Base-by-base conservation (phyloP, 805 yeast genomes). In the Lipomyces kockii region DNA sequence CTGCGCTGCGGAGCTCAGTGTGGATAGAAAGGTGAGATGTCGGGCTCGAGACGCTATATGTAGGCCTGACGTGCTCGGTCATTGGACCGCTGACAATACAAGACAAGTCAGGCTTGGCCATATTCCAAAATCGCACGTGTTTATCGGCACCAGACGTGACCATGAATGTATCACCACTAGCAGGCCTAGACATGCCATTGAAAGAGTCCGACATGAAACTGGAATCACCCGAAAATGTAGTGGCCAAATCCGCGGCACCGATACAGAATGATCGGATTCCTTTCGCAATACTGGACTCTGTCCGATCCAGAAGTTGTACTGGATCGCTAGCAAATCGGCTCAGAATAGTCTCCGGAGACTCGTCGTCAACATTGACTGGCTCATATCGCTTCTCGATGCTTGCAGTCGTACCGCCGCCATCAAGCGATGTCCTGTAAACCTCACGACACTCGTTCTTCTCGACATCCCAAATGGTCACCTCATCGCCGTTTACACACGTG, bases 391-490 rank as follows among this genome's bases (percentile, higher is more conserved):
- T 20, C 17, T 57, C 70, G 7, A 61, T 60, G 0, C 60, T 65
- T 61, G 61, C 65, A 3, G 64, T 55, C 3, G 64, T 53, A 6
- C 71, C 60, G 22, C 51, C 62, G 2, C 43, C 35, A 7, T 63
- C 62, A 14, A 29, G 25, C 22, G 61, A 32, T 2, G 61, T 56
- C 14, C 77, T 70, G 58, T 81, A 79, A 0, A 83, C 79, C 64
- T 80, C 83, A 32, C 83, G 80, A 73, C 96, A 89, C 58, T 84
- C 86, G 22, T 85, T 80, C 29, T 83, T 82, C 8, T 91, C 87
- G 12, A 90, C 81, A 74, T 91, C 94, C 95, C 97, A 90, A 0
- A 91, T 82, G 0, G 89, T 83, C 3, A 89, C 81, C 66, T 88
- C 87, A 0, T 86, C 79, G 2, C 82, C 83, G 1, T 83, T 82